Base-by-base conservation (phyloP, 306 rosid genomes). In the Fragaria iinumae region DNA sequence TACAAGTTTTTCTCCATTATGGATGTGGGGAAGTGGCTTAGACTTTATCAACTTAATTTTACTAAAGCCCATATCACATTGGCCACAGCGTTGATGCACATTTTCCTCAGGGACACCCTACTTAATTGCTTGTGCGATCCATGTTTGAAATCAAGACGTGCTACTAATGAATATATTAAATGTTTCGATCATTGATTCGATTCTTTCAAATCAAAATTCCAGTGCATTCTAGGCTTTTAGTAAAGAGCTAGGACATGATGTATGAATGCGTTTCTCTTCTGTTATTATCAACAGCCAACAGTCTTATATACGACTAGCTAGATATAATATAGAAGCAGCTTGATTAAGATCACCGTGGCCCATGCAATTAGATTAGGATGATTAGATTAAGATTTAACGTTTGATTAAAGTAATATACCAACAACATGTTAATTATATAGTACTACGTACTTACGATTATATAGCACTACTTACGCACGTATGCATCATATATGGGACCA, bases 71-170 rank as follows among this genome's bases (percentile, higher is more conserved):
- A 66, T 5, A 38, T 36, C 18, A 78, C 78, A 76, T 81, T 77
- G 86, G 76, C 89, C 94, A 86, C 21, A 55, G 85, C 64, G 77
- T 82, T 82, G 83, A 81, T 83, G 50, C 45, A 79, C n/a, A 53
- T 36, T 43, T 76, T 85, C 67, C 18, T 13, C 76, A 68, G 86
- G 90, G 87, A 65, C 87, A 23, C 38, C 73, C 49, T 76, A 68
- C 75, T 6, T 5, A 38, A 4, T 81, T 71, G 65, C 77, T 83
- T 80, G 79, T 76, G 87, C 76, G 75, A 73, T 32, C 36, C 36
- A 32, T 66, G 79, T 41, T 82, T 81, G 81, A 71, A 86, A 79
- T 82, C 79, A 77, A 80, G 50, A 70, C 36, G 36, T 32, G 3
- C 36, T 32, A 32, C 49, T 25, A 80, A 45, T 25, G n/a, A 18